A percentile compares a stretch with the other conserved stretches of the same genome.
Evolutionary conservation across 2,329 filamentous ascomycete species (phyloP).

Genomic region (Fusarium robinianum): DNA sequence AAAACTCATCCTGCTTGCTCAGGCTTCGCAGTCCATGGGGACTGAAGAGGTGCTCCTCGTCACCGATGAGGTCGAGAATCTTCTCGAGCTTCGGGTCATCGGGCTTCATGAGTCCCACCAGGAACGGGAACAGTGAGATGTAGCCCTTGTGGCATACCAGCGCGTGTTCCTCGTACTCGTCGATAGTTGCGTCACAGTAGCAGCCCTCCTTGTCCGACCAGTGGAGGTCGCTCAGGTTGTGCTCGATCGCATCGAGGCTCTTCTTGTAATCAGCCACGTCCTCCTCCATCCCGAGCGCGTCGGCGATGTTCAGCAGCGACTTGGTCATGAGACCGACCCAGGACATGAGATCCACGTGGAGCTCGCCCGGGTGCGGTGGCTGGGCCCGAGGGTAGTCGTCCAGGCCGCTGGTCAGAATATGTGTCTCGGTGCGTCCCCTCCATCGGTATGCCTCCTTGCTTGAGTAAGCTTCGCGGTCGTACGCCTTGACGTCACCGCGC

Average conservation of each 20-base stretch:
- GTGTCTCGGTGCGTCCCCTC: constrained; percentile 84
- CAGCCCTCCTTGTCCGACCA: constrained; percentile 81
- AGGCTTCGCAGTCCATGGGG: constrained; percentile 86
- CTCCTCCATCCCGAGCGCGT: constrained; percentile 73
- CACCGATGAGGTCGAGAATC: constrained; percentile 75
- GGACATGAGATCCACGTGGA: constrained; percentile 91
- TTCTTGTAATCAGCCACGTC: constrained; percentile 74
- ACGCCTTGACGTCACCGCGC: constrained; percentile 84
- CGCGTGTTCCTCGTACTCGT: constrained; percentile 88
- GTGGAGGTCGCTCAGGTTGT: constrained; percentile 90
- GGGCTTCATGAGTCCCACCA: constrained; percentile 76
- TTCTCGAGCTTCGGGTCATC: constrained; percentile 75
- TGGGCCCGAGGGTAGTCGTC: constrained; percentile 96
- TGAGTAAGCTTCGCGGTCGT: constrained; percentile 87
- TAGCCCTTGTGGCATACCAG: constrained; percentile 98
- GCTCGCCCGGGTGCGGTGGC: constrained; percentile 91
- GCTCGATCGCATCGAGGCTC: constrained; percentile 75
- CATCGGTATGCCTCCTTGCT: constrained; percentile 93
- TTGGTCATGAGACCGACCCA: constrained; percentile 98
- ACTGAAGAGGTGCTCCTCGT: constrained; percentile 89
- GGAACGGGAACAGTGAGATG: constrained; percentile 88
- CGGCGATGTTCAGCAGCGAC: constrained; percentile 79
- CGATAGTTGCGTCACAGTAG: constrained; percentile 94
- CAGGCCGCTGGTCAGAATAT: constrained; percentile 89
- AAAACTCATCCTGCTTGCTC: constrained; percentile 80